Evolutionary conservation across 495 filamentous ascomycete genomes (phyloP).

Genomic region (Paragyromitra xinjiangensis): DNA sequence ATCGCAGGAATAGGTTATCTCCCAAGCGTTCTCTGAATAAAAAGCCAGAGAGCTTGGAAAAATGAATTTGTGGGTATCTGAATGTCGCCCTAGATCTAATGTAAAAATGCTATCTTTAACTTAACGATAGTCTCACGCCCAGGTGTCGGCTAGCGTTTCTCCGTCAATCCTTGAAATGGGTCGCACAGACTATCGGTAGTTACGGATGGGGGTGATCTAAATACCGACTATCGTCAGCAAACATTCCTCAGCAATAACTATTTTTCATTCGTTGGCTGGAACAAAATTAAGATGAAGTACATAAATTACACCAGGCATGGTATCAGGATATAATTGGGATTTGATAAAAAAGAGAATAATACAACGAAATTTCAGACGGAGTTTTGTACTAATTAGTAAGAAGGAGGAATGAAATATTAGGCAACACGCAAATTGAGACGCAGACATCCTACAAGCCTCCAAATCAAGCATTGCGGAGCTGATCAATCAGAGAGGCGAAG

Average conservation of each 20-base stretch:
- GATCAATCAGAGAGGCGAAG: constrained; percentile 20
- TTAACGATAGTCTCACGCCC: background rate
- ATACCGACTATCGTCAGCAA: constrained; percentile 26
- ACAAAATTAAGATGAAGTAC: background rate
- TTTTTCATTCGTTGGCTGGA: background rate
- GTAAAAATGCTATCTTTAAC: background rate
- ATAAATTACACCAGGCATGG: background rate
- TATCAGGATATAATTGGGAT: background rate
- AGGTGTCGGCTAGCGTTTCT: background rate
- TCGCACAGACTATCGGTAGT: background rate
- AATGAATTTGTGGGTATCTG: background rate
- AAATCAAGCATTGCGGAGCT: constrained; percentile 14
- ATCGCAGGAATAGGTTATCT: background rate
- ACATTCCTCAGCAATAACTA: background rate
- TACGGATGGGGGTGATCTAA: constrained; percentile 5
- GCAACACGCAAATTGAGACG: constrained; percentile 1
- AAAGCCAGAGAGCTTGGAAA: background rate
- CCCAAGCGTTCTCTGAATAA: background rate
- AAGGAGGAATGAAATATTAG: background rate
- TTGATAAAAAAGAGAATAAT: background rate
- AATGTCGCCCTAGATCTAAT: background rate
- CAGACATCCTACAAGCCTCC: constrained; percentile 6
- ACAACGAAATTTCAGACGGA: background rate
- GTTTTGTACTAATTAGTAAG: background rate
- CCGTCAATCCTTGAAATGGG: background rate